Percentiles rank a stretch among this genome's conserved stretches.
These are phyloP conservation scores for Metschnikowia lunata DNA, from an alignment of 805 yeast genomes.

Conservation along the genomic window DNA sequence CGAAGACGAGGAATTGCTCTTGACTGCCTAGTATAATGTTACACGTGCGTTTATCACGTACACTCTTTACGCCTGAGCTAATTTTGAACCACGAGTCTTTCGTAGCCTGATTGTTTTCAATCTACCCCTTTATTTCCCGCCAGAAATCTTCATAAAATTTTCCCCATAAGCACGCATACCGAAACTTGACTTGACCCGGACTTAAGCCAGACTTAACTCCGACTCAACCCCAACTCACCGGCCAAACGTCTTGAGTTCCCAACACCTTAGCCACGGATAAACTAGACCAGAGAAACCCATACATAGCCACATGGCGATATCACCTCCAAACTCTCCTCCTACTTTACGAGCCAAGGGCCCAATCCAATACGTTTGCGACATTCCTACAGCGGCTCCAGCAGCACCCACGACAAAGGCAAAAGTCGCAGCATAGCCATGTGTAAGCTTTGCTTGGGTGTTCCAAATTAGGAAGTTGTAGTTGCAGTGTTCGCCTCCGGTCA, in stretches of 20 bases:
- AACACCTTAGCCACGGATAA: constrained; percentile 62
- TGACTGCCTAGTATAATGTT: no score
- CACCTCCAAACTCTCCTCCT: constrained; percentile 62
- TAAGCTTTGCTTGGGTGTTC: constrained; percentile 57
- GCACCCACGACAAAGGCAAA: constrained; percentile 64
- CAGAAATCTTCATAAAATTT: no score
- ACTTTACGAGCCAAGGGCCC: constrained; percentile 68
- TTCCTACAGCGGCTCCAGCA: constrained; percentile 80
- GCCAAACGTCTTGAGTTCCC: constrained; percentile 52
- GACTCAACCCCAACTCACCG: constrained; percentile 4
- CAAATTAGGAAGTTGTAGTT: constrained; percentile 41
- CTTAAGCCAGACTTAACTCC: no score
- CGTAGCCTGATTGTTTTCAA: no score
- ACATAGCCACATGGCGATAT: constrained; percentile 75
- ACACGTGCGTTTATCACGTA: no score
- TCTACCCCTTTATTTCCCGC: no score
- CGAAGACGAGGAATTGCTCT: no score
- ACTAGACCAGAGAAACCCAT: constrained; percentile 64
- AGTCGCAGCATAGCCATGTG: constrained; percentile 70
- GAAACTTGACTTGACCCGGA: no score
- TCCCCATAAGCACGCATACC: no score
- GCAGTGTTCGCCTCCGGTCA: constrained; percentile 7
- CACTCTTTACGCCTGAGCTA: no score
- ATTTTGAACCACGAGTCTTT: no score
- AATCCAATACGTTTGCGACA: constrained; percentile 80